A percentile compares a stretch with the other conserved stretches of the same genome.
phyloP scores from a whole-genome alignment of 1,284 basidiomycete genomes.

The Ganoderma leucocontextum region DNA sequence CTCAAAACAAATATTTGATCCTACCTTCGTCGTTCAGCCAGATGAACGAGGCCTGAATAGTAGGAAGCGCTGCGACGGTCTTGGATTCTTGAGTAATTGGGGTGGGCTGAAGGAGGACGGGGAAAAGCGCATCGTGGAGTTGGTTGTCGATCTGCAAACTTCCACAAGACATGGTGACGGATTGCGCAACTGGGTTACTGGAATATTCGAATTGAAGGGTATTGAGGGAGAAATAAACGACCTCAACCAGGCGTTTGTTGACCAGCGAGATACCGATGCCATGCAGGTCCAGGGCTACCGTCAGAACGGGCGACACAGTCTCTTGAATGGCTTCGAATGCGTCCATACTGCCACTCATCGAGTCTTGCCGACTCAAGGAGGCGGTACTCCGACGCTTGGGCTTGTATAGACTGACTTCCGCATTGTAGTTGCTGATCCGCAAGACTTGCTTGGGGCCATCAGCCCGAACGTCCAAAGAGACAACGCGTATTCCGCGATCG shows the following conservation, averaged over 20 bases:
- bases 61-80: slow-evolving; percentile 87
- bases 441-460: slow-evolving; percentile 90
- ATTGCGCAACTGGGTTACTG: slow-evolving; percentile 84
- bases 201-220: slow-evolving; percentile 89
- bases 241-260: slow-evolving; percentile 89
- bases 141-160: slow-evolving; percentile 98
- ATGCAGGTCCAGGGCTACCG: slow-evolving; percentile 82
- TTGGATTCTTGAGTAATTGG: slow-evolving; percentile 87
- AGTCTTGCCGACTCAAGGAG: slow-evolving; percentile 72
- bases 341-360: slow-evolving; percentile 72
- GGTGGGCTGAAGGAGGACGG: slow-evolving; percentile 96
- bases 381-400: slow-evolving; percentile 66
- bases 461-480: slow-evolving; percentile 94
- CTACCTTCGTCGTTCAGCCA: slow-evolving; percentile 94
- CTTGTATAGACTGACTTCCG: slow-evolving; percentile 91
- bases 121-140: slow-evolving; percentile 95
- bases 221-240: slow-evolving; percentile 88
- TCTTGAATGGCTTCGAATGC: slow-evolving; percentile 92
- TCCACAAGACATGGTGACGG: slow-evolving; percentile 86
- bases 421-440: slow-evolving; percentile 88
- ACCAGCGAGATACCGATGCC: slow-evolving; percentile 95
- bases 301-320: slow-evolving; percentile 73
- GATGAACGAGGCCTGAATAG: slow-evolving; percentile 88
- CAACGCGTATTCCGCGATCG: slow-evolving; percentile 61
- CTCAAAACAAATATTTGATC: neutral